These are phyloP conservation scores for Xylaria sp. DNA, from an alignment of 2,329 filamentous ascomycete species.

Conservation along the genomic window DNA sequence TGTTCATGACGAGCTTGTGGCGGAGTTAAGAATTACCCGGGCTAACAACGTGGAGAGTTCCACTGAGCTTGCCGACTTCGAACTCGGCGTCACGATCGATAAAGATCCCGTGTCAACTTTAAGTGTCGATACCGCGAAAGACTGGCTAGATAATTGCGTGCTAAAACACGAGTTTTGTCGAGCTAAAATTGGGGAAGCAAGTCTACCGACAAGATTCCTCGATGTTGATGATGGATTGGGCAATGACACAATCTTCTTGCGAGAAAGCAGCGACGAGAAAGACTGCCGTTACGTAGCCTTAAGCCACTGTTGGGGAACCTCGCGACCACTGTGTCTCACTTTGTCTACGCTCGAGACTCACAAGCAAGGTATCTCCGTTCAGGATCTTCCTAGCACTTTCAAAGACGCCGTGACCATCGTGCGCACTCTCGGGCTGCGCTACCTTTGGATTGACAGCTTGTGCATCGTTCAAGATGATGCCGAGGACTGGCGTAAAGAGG, in stretches of 20 bases:
- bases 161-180: constrained; percentile 2
- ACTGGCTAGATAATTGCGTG: constrained; percentile 1
- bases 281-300: background rate
- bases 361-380: background rate
- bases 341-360: background rate
- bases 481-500: constrained; percentile 19
- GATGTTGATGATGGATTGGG: background rate
- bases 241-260: background rate
- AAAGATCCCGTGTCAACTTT: background rate
- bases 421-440: constrained; percentile 15
- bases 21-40: constrained; percentile 1
- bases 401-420: constrained; percentile 2
- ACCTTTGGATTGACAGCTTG: constrained; percentile 20
- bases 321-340: background rate
- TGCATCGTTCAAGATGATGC: constrained; percentile 10
- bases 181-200: background rate
- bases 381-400: background rate
- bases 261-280: background rate
- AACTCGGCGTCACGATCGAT: background rate
- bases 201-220: constrained; percentile 4
- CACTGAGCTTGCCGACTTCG: background rate
- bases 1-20: background rate
- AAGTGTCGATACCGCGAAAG: background rate
- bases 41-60: background rate
- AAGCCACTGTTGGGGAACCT: background rate